phyloP scores from a whole-genome alignment of 2,329 filamentous ascomycete species.

The Fonsecaea multimorphosa region DNA sequence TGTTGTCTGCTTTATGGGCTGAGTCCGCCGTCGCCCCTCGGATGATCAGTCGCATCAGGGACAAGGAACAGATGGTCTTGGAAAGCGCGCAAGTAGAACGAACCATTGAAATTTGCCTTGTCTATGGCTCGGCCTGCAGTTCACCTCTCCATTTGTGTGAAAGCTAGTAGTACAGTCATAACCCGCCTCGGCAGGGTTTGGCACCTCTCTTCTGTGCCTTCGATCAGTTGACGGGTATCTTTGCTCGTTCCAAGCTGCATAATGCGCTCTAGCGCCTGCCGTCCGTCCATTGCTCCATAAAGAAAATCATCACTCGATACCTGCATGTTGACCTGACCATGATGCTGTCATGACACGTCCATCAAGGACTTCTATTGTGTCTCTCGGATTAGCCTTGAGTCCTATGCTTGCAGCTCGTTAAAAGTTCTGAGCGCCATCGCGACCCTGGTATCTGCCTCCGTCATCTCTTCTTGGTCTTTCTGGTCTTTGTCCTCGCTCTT shows the following conservation, averaged over 20 bases:
- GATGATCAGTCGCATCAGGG: not conserved
- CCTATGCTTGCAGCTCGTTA: constrained; percentile 27
- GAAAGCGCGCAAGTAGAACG: not conserved
- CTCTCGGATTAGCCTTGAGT: not conserved
- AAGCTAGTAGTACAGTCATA: constrained; percentile 10
- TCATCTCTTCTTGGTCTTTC: constrained; percentile 21
- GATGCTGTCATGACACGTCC: not conserved
- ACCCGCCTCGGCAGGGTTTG: not conserved
- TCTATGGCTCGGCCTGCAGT: not conserved
- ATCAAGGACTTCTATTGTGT: not conserved
- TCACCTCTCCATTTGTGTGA: not conserved
- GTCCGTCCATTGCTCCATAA: not conserved
- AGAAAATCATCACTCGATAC: not conserved
- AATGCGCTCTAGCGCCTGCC: not conserved
- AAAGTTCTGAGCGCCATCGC: constrained; percentile 32
- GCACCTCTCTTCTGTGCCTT: not conserved
- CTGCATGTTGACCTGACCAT: constrained; percentile 3
- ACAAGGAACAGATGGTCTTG: not conserved
- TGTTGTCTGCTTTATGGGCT: not conserved
- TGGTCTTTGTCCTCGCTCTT: constrained; percentile 10
- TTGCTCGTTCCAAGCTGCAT: not conserved
- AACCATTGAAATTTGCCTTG: not conserved
- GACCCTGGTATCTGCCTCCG: constrained; percentile 28
- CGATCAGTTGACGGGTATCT: not conserved
- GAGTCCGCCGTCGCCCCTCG: not conserved